Conservation (phyloP, 768 basidiomycete genomes). For the Rhodotorula babjevae region DNA sequence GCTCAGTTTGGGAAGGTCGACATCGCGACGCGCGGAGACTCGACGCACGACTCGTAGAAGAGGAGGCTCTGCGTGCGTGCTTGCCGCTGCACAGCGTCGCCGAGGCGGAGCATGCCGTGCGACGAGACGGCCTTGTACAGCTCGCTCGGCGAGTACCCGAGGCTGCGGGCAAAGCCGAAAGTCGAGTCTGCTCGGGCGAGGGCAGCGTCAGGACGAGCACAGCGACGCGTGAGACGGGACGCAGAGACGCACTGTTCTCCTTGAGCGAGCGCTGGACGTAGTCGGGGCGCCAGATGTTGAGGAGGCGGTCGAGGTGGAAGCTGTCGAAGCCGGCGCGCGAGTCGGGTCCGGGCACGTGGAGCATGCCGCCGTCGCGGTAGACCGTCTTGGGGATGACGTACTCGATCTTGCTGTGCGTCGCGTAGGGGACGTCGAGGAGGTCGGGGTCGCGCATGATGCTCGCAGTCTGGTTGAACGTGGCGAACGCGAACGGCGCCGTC, state of each 20-base stretch:
- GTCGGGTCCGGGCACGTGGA: constrained; percentile 61
- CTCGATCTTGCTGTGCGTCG: constrained; percentile 80
- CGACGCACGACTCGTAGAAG: constrained; percentile 9
- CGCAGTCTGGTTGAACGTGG: constrained; percentile 71
- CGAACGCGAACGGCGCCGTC: constrained; percentile 84
- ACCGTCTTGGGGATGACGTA: constrained; percentile 60
- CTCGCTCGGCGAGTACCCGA: constrained; percentile 62
- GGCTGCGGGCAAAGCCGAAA: constrained; percentile 74
- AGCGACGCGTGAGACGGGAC: no score
- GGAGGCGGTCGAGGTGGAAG: constrained; percentile 60
- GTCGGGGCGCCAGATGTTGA: constrained; percentile 87
- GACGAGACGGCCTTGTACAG: constrained; percentile 30
- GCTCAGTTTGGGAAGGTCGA: neutral
- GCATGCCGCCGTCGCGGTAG: constrained; percentile 63
- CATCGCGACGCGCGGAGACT: no score
- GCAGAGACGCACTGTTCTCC: constrained; percentile 59
- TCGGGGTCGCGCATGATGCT: constrained; percentile 85
- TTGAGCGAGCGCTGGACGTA: constrained; percentile 68
- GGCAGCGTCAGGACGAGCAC: no score
- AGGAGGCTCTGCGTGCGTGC: neutral
- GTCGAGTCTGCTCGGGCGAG: constrained; percentile 51
- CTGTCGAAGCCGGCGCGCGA: constrained; percentile 55
- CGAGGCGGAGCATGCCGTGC: constrained; percentile 31
- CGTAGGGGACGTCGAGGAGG: constrained; percentile 73
- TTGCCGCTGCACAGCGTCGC: constrained; percentile 17